Evolutionary conservation across 2,329 filamentous ascomycete species (phyloP).

Genomic region (Huntiella omanensis): DNA sequence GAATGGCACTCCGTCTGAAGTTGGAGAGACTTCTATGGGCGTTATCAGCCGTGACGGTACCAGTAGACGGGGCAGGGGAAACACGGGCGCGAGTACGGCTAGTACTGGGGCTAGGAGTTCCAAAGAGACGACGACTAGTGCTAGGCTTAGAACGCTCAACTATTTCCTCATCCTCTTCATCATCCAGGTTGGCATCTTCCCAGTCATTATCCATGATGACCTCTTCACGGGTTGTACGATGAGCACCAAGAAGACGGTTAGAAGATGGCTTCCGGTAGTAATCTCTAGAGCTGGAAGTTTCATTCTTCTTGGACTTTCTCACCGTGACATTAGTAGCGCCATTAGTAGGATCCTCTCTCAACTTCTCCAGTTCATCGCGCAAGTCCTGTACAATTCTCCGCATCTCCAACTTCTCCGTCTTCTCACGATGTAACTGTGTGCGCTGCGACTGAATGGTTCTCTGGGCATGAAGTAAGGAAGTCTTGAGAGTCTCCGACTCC

Average conservation of each 20-base stretch:
- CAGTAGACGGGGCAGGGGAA: neutral
- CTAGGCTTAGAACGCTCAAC: conserved; percentile 2
- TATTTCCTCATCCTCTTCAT: conserved; percentile 1
- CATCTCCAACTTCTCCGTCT: conserved; percentile 94
- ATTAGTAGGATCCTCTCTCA: conserved; percentile 32
- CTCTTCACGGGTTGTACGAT: conserved; percentile 58
- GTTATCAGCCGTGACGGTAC: too few species aligned
- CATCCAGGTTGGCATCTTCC: conserved; percentile 55
- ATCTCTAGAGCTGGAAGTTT: conserved; percentile 31
- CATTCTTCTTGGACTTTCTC: conserved; percentile 25
- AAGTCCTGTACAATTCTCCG: conserved; percentile 90
- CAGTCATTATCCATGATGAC: conserved; percentile 65
- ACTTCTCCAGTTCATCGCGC: conserved; percentile 70
- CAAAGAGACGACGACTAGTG: conserved; percentile 7
- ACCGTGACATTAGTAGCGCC: conserved; percentile 30
- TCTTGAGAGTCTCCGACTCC: conserved; percentile 91
- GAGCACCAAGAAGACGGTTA: conserved; percentile 51
- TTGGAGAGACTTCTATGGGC: too few species aligned
- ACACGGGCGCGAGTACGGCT: neutral
- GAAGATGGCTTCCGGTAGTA: conserved; percentile 59
- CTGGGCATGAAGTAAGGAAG: conserved; percentile 83
- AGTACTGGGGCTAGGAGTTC: conserved; percentile 8
- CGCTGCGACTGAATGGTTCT: conserved; percentile 92
- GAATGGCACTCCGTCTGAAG: too few species aligned
- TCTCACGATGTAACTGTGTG: conserved; percentile 88